These are phyloP conservation scores for Lactarius pseudohatsudake DNA, from an alignment of 768 basidiomycete species.

Conservation along the genomic window DNA sequence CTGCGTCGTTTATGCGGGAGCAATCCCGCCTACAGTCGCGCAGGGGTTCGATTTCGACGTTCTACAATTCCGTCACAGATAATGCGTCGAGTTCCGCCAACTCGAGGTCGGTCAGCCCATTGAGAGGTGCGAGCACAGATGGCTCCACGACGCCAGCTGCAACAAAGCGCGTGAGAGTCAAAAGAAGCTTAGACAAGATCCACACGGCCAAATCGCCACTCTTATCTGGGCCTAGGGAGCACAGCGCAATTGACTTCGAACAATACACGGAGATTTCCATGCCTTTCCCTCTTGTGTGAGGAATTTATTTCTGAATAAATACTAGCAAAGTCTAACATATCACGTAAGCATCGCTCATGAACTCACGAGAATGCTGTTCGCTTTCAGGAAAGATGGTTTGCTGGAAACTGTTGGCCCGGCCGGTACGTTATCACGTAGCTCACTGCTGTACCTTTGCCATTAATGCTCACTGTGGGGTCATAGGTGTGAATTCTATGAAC, in stretches of 20 bases:
- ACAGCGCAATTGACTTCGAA: constrained; percentile 61
- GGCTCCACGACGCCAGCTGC: constrained; percentile 25
- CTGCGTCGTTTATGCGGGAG: constrained; percentile 53
- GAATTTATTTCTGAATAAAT: constrained; percentile 25
- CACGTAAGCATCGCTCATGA: constrained; percentile 74
- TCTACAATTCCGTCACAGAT: constrained; percentile 37
- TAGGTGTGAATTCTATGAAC: constrained; percentile 78
- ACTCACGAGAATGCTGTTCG: constrained; percentile 64
- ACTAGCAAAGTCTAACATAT: neutral
- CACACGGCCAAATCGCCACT: constrained; percentile 59
- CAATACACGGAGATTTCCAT: constrained; percentile 47
- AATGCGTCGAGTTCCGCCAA: constrained; percentile 27
- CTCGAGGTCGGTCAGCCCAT: constrained; percentile 21
- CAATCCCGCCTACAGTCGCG: constrained; percentile 31
- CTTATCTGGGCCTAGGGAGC: constrained; percentile 48
- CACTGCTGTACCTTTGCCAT: neutral
- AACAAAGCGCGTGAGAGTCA: constrained; percentile 63
- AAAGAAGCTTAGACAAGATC: constrained; percentile 64
- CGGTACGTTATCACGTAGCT: constrained; percentile 42
- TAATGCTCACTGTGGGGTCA: constrained; percentile 11
- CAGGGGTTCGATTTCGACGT: constrained; percentile 35
- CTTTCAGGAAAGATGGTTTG: constrained; percentile 75
- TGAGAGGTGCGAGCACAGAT: constrained; percentile 16
- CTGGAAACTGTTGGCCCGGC: constrained; percentile 91
- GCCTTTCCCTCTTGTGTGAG: constrained; percentile 79